Conservation (phyloP, 2,329 filamentous ascomycete genomes). For the Pseudogymnoascus sp. region DNA sequence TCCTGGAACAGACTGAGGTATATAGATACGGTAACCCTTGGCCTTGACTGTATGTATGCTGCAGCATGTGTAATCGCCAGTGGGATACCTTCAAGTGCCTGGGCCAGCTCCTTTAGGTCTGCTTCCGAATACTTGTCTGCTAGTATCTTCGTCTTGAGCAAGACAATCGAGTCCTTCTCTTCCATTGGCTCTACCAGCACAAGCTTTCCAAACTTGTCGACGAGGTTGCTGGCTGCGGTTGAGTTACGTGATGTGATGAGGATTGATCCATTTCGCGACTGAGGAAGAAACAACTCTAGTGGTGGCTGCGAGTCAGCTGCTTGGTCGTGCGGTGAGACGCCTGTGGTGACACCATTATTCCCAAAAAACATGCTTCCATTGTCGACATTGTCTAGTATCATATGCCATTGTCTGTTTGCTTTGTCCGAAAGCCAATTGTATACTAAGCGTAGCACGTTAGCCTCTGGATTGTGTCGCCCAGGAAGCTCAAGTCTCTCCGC, state of each 20-base stretch:
- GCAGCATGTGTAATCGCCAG: constrained; percentile 15
- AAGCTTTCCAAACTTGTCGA: background rate
- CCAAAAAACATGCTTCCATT: constrained; percentile 13
- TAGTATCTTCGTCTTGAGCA: background rate
- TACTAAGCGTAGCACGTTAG: background rate
- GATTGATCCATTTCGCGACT: background rate
- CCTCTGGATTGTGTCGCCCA: background rate
- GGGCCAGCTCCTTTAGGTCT: background rate
- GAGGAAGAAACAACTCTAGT: background rate
- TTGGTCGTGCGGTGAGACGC: background rate
- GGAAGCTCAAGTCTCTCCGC: constrained; percentile 12
- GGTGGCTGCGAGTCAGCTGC: constrained; percentile 22
- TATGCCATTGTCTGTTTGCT: constrained; percentile 22
- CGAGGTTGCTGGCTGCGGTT: background rate
- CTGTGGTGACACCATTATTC: background rate
- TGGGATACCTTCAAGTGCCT: constrained; percentile 11
- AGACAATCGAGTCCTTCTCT: background rate
- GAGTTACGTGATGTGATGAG: background rate
- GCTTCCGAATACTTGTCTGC: background rate
- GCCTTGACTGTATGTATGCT: constrained; percentile 12
- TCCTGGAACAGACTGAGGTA: constrained; percentile 7
- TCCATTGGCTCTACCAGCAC: too few relatives aligned
- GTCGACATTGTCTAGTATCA: constrained; percentile 31
- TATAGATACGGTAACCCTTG: background rate
- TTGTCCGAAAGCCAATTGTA: constrained; percentile 10